phyloP scores from a whole-genome alignment of 352 stramenopile species.

The Phytopythium litorale region DNA sequence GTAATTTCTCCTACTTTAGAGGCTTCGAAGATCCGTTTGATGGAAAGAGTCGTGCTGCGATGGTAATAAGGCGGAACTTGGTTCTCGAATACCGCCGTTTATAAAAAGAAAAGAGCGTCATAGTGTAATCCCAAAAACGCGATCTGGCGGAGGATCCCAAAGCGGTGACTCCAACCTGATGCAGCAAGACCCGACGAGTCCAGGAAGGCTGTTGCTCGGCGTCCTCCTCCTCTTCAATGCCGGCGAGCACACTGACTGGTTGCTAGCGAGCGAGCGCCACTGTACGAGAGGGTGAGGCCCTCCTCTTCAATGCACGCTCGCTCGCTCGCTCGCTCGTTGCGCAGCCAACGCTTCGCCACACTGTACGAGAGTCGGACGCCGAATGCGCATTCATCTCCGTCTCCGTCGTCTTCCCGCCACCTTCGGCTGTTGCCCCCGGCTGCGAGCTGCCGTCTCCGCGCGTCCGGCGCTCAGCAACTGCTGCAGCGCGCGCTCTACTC shows the following conservation, averaged over 20 bases:
- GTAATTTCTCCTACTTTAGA: too few species aligned
- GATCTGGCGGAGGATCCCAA: background rate
- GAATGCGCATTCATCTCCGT: too few species aligned
- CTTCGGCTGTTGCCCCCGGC: background rate
- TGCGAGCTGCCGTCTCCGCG: background rate
- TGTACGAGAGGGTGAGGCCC: slow-evolving; percentile 25
- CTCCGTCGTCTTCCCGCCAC: background rate
- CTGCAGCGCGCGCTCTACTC: slow-evolving; percentile 12
- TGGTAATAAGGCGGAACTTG: too few species aligned
- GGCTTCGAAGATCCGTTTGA: background rate
- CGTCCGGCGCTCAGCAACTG: background rate
- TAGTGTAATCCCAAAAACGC: background rate
- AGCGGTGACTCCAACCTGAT: background rate
- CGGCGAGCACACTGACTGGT: background rate
- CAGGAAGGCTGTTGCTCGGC: background rate
- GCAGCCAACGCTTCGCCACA: background rate
- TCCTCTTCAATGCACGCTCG: slow-evolving; percentile 26
- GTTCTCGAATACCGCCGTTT: background rate
- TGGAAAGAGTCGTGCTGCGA: background rate
- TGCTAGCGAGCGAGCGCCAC: slow-evolving; percentile 7
- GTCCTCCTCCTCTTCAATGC: slow-evolving; percentile 28
- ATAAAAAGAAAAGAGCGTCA: background rate
- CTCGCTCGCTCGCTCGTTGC: background rate
- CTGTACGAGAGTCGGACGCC: slow-evolving; percentile 8
- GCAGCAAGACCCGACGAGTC: background rate